phyloP scores from a whole-genome alignment of 2,329 filamentous ascomycete genomes.

The Botrytis cinerea region DNA sequence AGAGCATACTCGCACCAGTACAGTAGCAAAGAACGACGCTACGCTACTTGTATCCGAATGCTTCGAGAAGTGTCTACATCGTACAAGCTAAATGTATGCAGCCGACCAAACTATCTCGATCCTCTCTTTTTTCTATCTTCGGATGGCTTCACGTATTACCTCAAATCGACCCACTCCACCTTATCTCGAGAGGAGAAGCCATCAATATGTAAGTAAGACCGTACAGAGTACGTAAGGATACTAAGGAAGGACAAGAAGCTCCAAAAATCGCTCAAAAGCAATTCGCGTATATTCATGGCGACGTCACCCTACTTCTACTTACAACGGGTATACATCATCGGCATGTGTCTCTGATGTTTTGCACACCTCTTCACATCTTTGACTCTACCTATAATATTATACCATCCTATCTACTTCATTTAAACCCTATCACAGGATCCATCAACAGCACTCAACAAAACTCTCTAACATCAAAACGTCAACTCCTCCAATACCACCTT shows the following conservation, averaged over 20 bases:
- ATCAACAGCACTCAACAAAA: neutral
- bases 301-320: neutral
- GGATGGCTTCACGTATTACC: neutral
- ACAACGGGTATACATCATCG: neutral
- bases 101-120: neutral
- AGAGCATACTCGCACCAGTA: neutral
- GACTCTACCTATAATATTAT: neutral
- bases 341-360: neutral
- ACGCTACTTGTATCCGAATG: neutral
- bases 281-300: neutral
- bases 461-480: neutral
- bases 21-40: neutral
- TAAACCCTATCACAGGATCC: neutral
- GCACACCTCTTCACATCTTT: neutral
- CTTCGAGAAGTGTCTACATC: neutral
- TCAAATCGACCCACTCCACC: neutral
- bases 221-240: neutral
- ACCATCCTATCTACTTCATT: neutral
- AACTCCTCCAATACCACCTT: neutral
- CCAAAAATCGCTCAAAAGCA: neutral
- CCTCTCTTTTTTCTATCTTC: neutral
- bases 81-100: neutral
- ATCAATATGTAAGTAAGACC: neutral
- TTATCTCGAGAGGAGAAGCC: neutral
- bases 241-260: neutral